Conservation (phyloP, 441 rosid genomes). For the Populus hybrid region DNA sequence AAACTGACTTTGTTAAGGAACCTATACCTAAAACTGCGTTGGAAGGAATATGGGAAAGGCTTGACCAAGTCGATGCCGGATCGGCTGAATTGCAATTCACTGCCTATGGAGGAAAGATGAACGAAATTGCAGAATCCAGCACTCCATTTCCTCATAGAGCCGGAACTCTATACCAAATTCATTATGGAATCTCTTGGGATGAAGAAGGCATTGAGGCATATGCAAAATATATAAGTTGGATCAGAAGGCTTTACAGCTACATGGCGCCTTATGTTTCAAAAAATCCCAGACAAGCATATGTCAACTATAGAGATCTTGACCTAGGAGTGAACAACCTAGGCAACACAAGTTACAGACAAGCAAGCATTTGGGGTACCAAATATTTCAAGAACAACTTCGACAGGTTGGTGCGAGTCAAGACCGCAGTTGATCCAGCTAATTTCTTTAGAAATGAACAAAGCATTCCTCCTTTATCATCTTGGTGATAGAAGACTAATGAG, state of each 20-base stretch:
- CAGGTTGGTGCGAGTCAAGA: conserved; percentile 34
- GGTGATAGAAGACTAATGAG: background rate
- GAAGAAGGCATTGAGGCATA: conserved; percentile 26
- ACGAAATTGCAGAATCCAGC: conserved; percentile 30
- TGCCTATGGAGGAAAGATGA: conserved; percentile 69
- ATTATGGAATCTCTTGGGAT: conserved; percentile 36
- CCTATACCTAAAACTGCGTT: conserved; percentile 41
- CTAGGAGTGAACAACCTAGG: conserved; percentile 20
- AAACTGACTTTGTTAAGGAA: conserved; percentile 50
- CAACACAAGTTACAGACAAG: conserved; percentile 19
- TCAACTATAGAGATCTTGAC: conserved; percentile 46
- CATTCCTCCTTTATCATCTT: background rate
- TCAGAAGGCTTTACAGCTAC: conserved; percentile 36
- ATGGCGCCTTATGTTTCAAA: conserved; percentile 46
- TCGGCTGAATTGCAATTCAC: conserved; percentile 27
- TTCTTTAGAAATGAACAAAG: background rate
- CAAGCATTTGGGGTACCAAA: conserved; percentile 30
- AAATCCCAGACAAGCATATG: conserved; percentile 42
- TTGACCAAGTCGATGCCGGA: conserved; percentile 29
- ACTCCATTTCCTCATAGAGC: conserved; percentile 57
- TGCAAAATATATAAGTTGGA: conserved; percentile 23
- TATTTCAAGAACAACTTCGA: conserved; percentile 34
- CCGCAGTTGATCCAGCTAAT: conserved; percentile 31
- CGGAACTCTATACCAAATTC: conserved; percentile 54
- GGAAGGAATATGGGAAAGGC: conserved; percentile 39